Percentiles rank a stretch among this genome's conserved stretches.
Evolutionary conservation across 257 asterid species (phyloP).

Genomic region (Cinchona pubescens): DNA sequence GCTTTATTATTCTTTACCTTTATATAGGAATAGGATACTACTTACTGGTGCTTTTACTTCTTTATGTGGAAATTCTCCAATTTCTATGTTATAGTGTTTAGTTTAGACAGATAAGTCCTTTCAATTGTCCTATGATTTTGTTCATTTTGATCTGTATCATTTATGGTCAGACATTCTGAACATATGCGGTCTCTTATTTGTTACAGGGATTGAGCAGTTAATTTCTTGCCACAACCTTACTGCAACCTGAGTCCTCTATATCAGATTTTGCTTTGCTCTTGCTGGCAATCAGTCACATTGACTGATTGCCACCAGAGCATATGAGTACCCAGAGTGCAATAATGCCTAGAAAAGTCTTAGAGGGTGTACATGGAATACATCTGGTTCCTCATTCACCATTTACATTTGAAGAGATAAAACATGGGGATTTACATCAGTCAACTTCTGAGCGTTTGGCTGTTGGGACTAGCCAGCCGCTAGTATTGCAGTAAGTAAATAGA

Average conservation of each 20-base stretch:
- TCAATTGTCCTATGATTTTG: not conserved
- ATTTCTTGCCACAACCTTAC: not conserved
- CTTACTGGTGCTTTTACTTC: not conserved
- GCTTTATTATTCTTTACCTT: not conserved
- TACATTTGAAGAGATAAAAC: conserved; percentile 53
- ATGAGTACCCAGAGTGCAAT: conserved; percentile 56
- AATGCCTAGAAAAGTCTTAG: conserved; percentile 45
- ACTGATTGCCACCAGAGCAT: conserved; percentile 67
- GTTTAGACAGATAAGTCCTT: not conserved
- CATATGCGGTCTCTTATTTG: not conserved
- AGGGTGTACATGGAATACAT: conserved; percentile 69
- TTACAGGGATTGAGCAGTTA: conserved; percentile 26
- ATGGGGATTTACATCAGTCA: conserved; percentile 41
- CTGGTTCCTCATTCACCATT: conserved; percentile 75
- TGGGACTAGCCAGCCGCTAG: conserved; percentile 41
- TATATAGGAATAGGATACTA: not conserved
- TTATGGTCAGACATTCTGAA: not conserved
- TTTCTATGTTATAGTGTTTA: not conserved
- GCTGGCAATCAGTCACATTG: conserved; percentile 76
- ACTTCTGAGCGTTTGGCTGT: conserved; percentile 27
- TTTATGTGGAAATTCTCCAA: not conserved
- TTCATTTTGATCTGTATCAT: not conserved
- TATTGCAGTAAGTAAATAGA: conserved; percentile 54
- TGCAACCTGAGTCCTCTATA: conserved; percentile 25
- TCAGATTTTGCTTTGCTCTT: conserved; percentile 24